Evolutionary conservation across 129 eudicot species (phyloP).

Genomic region (Arctium minus): DNA sequence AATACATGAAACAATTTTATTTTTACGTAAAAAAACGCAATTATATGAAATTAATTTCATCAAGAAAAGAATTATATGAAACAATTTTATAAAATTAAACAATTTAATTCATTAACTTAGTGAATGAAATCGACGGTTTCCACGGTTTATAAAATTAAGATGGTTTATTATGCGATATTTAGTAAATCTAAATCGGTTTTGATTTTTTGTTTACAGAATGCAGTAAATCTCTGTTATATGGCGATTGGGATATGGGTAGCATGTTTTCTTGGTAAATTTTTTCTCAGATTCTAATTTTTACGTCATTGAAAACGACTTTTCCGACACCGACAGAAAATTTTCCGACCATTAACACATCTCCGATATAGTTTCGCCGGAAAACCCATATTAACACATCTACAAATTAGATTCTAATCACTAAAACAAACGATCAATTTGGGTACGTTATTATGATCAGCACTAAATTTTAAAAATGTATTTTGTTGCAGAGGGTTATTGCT

Average conservation of each 20-base stretch:
- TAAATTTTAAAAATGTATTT: neutral
- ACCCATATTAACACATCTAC: no score
- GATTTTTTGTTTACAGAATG: conserved; percentile 33
- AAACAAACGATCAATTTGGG: neutral
- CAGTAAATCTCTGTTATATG: conserved; percentile 37
- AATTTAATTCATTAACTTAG: no score
- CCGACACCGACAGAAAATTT: neutral
- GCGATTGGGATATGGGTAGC: conserved; percentile 33
- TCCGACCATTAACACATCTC: neutral
- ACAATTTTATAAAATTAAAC: neutral
- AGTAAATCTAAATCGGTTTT: neutral
- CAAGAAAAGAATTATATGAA: neutral
- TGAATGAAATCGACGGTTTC: no score
- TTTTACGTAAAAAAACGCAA: no score
- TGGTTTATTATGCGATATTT: neutral
- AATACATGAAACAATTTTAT: no score
- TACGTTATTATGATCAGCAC: neutral
- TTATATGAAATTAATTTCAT: no score
- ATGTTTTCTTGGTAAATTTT: conserved; percentile 43
- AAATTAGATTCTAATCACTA: neutral
- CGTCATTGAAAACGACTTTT: neutral
- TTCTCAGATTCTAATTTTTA: neutral
- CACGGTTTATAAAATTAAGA: no score
- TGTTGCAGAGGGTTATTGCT: conserved; percentile 48
- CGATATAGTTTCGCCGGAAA: no score